phyloP scores from a whole-genome alignment of 306 rosid genomes.

The Quercus ilex region DNA sequence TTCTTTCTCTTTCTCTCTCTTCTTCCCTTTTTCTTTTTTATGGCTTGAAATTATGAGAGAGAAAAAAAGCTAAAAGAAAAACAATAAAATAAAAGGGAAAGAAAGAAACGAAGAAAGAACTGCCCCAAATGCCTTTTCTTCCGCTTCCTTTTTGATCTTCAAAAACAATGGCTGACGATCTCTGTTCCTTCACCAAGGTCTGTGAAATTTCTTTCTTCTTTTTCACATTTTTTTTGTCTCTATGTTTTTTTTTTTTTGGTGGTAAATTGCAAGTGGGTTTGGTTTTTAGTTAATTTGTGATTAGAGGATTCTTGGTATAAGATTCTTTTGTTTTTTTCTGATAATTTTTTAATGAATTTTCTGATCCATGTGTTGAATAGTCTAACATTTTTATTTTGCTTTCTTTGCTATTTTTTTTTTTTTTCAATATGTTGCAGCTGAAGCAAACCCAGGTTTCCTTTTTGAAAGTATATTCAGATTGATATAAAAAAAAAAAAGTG shows the following conservation, averaged over 20 bases:
- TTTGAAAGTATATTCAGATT: background rate
- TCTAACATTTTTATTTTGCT: background rate
- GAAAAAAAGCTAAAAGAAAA: slow-evolving; percentile 39
- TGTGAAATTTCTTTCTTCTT: slow-evolving; percentile 1
- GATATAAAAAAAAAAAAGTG: background rate
- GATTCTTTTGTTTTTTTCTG: background rate
- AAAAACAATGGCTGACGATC: slow-evolving; percentile 83
- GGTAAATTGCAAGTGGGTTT: background rate
- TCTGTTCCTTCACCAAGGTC: slow-evolving; percentile 74
- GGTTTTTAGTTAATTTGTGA: background rate
- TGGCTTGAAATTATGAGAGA: background rate
- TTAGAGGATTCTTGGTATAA: background rate
- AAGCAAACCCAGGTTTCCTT: slow-evolving; percentile 29
- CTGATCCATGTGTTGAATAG: slow-evolving; percentile 40
- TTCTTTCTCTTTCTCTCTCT: slow-evolving; percentile 38
- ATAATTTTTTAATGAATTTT: slow-evolving; percentile 35
- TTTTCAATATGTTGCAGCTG: slow-evolving; percentile 15
- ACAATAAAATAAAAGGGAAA: slow-evolving; percentile 3
- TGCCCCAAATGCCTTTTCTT: slow-evolving; percentile 62
- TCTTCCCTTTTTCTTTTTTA: slow-evolving; percentile 14
- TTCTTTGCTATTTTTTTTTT: background rate
- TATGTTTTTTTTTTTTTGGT: background rate
- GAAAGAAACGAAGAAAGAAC: slow-evolving; percentile 6
- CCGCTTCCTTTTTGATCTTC: slow-evolving; percentile 53
- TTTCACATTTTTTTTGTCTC: background rate